These are phyloP conservation scores for Nakazawaea wickerhamii DNA, from an alignment of 805 yeast genomes.

Conservation along the genomic window DNA sequence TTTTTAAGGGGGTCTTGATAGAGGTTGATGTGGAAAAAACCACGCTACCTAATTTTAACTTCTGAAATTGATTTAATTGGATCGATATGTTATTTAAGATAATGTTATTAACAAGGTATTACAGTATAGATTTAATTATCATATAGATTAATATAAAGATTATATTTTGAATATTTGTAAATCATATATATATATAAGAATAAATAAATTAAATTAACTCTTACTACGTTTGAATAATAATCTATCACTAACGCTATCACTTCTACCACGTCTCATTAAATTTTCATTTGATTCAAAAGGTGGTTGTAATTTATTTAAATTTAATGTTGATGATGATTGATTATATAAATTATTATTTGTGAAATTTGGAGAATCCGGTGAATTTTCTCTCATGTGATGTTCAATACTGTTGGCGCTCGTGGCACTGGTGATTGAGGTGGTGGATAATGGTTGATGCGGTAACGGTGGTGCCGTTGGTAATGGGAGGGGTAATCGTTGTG, in stretches of 20 bases:
- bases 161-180: not conserved
- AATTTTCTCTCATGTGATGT: not conserved
- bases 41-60: slow-evolving; percentile 89
- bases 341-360: not conserved
- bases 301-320: slow-evolving; percentile 8
- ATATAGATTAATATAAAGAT: not conserved
- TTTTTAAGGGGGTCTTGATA: slow-evolving; percentile 17
- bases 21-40: slow-evolving; percentile 93
- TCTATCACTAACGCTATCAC: slow-evolving; percentile 14
- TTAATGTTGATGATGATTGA: not conserved
- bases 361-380: not conserved
- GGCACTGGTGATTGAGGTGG: slow-evolving; percentile 11
- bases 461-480: slow-evolving; percentile 9
- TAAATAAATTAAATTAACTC: not conserved
- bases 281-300: slow-evolving; percentile 9
- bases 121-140: too few relatives aligned
- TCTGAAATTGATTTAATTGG: slow-evolving; percentile 37
- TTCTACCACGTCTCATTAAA: slow-evolving; percentile 10
- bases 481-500: not conserved
- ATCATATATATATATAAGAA: not conserved
- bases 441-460: slow-evolving; percentile 13
- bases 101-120: too few relatives aligned
- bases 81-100: too few relatives aligned
- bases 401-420: not conserved
- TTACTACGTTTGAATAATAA: slow-evolving; percentile 11